Evolutionary conservation across 331 rosid genomes (phyloP).

Genomic region (Pyracantha coccinea): DNA sequence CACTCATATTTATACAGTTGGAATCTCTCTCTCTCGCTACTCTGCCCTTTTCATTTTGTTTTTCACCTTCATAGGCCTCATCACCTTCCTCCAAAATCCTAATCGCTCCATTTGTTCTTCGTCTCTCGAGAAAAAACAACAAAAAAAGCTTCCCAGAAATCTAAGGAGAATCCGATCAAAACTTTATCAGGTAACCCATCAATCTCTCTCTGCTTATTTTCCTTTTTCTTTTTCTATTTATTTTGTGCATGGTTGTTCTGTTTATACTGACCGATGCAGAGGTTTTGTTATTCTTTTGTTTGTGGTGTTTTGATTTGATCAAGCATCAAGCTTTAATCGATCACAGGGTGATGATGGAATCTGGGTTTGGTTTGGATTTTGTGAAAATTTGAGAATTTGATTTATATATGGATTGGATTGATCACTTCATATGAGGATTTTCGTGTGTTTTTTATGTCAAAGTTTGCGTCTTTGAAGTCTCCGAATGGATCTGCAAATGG

Average conservation of each 20-base stretch:
- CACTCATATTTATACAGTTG: background rate
- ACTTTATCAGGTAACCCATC: constrained; percentile 35
- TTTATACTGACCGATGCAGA: background rate
- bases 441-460: background rate
- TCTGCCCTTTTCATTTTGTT: background rate
- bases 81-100: background rate
- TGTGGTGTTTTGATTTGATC: background rate
- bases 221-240: background rate
- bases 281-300: background rate
- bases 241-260: background rate
- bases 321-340: constrained; percentile 2
- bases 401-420: background rate
- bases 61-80: constrained; percentile 3
- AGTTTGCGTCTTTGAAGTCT: constrained; percentile 2
- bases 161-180: constrained; percentile 18
- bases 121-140: background rate
- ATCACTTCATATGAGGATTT: background rate
- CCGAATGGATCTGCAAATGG: background rate
- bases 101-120: background rate
- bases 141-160: constrained; percentile 13
- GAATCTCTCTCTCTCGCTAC: constrained; percentile 1
- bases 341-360: background rate
- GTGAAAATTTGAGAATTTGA: background rate
- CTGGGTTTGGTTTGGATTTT: constrained; percentile 2
- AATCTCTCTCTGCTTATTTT: background rate